Conservation (phyloP, 768 basidiomycete genomes). For the Mycena galericulata region DNA sequence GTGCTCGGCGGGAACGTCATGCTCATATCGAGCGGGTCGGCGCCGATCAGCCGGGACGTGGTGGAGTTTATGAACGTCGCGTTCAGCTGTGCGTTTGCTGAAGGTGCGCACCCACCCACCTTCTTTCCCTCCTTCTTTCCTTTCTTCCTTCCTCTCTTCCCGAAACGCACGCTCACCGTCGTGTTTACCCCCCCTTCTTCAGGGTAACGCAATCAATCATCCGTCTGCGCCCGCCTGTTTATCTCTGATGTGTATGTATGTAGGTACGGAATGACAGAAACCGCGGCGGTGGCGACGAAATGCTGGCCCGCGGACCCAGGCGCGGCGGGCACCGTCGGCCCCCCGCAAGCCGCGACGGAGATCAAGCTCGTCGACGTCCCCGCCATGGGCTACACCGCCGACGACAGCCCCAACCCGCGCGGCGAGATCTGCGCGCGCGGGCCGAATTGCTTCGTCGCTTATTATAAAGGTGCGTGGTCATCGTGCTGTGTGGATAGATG, state of each 20-base stretch:
- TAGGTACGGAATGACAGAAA: slow-evolving; percentile 95
- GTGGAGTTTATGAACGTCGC: slow-evolving; percentile 93
- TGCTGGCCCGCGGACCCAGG: slow-evolving; percentile 69
- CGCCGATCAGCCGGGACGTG: slow-evolving; percentile 89
- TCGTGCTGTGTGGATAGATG: no score
- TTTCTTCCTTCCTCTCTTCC: no score
- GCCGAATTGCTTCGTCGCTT: slow-evolving; percentile 67
- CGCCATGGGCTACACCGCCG: slow-evolving; percentile 51
- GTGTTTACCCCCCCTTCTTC: slow-evolving; percentile 21
- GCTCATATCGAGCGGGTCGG: slow-evolving; percentile 83
- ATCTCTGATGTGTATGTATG: slow-evolving; percentile 24
- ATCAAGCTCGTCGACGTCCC: slow-evolving; percentile 93
- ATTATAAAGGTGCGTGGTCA: slow-evolving; percentile 85
- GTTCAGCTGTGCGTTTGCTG: slow-evolving; percentile 77
- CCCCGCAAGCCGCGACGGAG: slow-evolving; percentile 80
- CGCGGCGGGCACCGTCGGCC: slow-evolving; percentile 85
- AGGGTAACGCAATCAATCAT: slow-evolving; percentile 56
- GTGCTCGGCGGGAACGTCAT: slow-evolving; percentile 85
- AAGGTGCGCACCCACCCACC: slow-evolving; percentile 75
- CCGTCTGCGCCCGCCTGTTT: background rate
- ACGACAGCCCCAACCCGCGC: slow-evolving; percentile 90
- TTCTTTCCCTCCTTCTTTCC: no score
- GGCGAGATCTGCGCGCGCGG: slow-evolving; percentile 89
- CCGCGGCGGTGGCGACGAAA: slow-evolving; percentile 70
- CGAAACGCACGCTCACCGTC: slow-evolving; percentile 2